Base-by-base conservation (phyloP, 2,329 filamentous ascomycete genomes). In the Ilyonectria mors-panacis region DNA sequence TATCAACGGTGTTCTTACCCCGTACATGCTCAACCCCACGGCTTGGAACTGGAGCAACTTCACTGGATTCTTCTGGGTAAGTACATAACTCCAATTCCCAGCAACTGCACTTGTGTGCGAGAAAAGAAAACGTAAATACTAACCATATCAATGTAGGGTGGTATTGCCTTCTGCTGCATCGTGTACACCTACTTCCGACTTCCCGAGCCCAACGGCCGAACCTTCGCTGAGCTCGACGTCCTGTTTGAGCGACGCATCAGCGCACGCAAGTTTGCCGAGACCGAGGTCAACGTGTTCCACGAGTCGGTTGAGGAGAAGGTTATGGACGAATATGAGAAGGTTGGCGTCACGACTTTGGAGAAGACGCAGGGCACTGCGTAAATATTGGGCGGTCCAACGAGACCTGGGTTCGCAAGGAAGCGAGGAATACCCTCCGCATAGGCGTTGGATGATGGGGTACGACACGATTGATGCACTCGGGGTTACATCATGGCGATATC, bases 11-110 rank as follows among this genome's bases (percentile, higher is more conserved):
- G 92, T 97, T 4, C 81, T 97, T 45, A 97, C 94, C 0, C 94
- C 94, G 0, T 97, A 97, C 82, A 97, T 97, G 94, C 87, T 97
- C 47, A 97, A 97, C 82, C 94, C 94, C 0, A 87, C 85, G 1
- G 92, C 90, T 0, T 97, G 95, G 94, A 85, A 97, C 81, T 97
- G 94, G 94, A 86, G 89, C 67, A 96, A 96, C 82, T 96, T 88
- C 75, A 89, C 94, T 0, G 94, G 94, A 30, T 97, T 97, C 83
- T 97, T 97, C 85, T 94, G 94, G 93, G 81, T 87, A 78, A 75
- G 84, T 75, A 35, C 6, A 17, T 17, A 28, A 51, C n/a, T 21
- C n/a, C 26, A 13, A 33, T 37, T 19, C n/a, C 9, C n/a, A 42
- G 23, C 21, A 17, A 13, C 50, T 54, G 23, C 13, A 17, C 13